Percentiles rank a stretch among this genome's conserved stretches.
These are phyloP conservation scores for Taiozyma sp. DNA, from an alignment of 1,139 yeast genomes.

Conservation along the genomic window DNA sequence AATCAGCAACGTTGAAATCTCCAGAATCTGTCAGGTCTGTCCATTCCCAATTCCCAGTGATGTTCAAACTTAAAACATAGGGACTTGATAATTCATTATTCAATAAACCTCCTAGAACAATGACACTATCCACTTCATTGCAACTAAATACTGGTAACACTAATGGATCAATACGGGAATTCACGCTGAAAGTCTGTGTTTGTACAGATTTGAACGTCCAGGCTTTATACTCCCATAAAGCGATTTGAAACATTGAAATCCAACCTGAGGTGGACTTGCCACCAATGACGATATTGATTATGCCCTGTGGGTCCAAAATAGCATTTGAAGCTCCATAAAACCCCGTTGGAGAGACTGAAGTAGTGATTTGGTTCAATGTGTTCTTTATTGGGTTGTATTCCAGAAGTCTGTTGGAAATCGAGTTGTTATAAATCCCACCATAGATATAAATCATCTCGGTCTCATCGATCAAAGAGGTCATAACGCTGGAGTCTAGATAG, in stretches of 20 bases:
- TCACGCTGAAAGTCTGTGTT: slow-evolving; percentile 29
- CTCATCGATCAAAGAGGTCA: slow-evolving; percentile 32
- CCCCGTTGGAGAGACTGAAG: slow-evolving; percentile 44
- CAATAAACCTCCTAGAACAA: slow-evolving; percentile 37
- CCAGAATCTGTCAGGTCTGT: slow-evolving; percentile 13
- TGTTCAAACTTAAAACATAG: slow-evolving; percentile 32
- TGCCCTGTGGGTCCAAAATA: slow-evolving; percentile 25
- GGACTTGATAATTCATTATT: slow-evolving; percentile 37
- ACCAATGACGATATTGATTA: slow-evolving; percentile 42
- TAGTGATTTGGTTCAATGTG: slow-evolving; percentile 31
- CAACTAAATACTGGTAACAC: slow-evolving; percentile 37
- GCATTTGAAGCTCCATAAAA: slow-evolving; percentile 40
- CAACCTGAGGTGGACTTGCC: slow-evolving; percentile 50
- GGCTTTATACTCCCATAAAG: slow-evolving; percentile 51
- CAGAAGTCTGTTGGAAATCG: slow-evolving; percentile 34
- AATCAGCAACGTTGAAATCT: slow-evolving; percentile 19
- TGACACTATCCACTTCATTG: slow-evolving; percentile 12
- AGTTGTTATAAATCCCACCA: slow-evolving; percentile 34
- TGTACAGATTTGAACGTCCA: slow-evolving; percentile 48
- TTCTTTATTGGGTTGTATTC: slow-evolving; percentile 28
- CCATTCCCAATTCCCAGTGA: slow-evolving; percentile 42
- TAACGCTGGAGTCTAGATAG: slow-evolving; percentile 29
- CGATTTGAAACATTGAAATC: slow-evolving; percentile 56
- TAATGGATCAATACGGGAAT: slow-evolving; percentile 42
- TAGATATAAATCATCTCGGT: slow-evolving; percentile 36